Conservation (phyloP, 345 rosid genomes). For the Limnanthes douglasii region DNA sequence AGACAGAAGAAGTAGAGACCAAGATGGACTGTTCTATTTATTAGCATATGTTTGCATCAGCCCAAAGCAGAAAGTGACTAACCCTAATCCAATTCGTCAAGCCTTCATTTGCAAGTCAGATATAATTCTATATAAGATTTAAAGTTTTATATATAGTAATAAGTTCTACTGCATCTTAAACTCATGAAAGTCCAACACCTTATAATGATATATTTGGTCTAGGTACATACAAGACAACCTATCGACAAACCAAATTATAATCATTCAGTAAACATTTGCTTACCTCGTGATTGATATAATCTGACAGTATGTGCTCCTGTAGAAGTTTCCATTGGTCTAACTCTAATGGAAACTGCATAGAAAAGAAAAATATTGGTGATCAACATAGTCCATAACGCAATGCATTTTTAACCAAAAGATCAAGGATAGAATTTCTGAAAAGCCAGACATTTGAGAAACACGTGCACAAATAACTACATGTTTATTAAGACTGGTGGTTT, state of each 20-base stretch:
- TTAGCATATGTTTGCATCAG: too few relatives aligned
- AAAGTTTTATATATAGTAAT: background rate
- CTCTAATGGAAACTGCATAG: conserved; percentile 70
- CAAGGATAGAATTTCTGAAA: background rate
- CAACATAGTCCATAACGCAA: conserved; percentile 8
- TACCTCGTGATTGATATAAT: conserved; percentile 78
- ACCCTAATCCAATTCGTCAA: background rate
- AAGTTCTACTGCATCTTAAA: background rate
- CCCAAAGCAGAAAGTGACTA: background rate
- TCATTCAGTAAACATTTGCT: conserved; percentile 5
- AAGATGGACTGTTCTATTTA: too few relatives aligned
- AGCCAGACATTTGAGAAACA: background rate
- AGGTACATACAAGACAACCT: background rate
- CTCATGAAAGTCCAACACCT: background rate
- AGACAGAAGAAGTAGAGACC: background rate
- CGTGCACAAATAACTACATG: background rate
- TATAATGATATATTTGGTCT: background rate
- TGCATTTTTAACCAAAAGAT: background rate
- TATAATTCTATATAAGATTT: background rate
- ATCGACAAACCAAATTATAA: conserved; percentile 1
- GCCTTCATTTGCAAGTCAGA: background rate
- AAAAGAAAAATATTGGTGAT: conserved; percentile 3
- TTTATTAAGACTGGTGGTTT: background rate
- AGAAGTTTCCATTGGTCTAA: conserved; percentile 74
- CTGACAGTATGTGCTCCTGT: conserved; percentile 64